Evolutionary conservation across 2,329 filamentous ascomycete species (phyloP), one percentile per base, ranked within the genome.

Genomic region (Ophiostoma sp.): DNA sequence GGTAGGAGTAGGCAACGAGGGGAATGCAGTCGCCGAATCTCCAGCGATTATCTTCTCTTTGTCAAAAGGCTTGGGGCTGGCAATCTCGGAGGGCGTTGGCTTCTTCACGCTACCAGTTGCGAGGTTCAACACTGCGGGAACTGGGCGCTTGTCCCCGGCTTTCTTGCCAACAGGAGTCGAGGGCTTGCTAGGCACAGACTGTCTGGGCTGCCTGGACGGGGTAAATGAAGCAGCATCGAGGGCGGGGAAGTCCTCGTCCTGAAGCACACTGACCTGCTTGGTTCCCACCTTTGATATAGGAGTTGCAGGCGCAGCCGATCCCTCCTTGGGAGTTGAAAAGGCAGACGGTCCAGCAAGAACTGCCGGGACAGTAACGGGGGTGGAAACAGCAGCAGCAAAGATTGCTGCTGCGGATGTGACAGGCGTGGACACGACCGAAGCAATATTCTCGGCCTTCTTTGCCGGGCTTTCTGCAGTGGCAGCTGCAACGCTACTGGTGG

Each of bases 201-300:
- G 60, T 42, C 60, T 73, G 1, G 77, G 71, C 36, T 72, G 64
- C 49, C 38, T 66, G 40, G 69, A 4, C 5, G 67, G 55, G 58
- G 79, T 78, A 60, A 76, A 75, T 8, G 74, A 69, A 70, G 36
- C 76, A 9, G 83, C 78, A 70, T 84, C 80, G 5, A 89, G 77
- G 3, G 85, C 82, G 11, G 87, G 87, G 72, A 88, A 89, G 72
- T 89, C 86, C 72, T 88, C 85, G 38, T 87, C 84, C 69, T 86
- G 82, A 62, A 87, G 75, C 42, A 82, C 70, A 52, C 74, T 70
- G 66, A 73, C 77, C 42, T 73, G 74, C n/a, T 71, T 78, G n/a
- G 27, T 40, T 4, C 18, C 78, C 5, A 74, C 69, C 69, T 77
- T 77, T 3, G 75, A 72, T 71, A 79, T 78, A 1, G 79, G 74